phyloP scores from a whole-genome alignment of 1,139 yeast genomes.

The Candida tunisiensis region DNA sequence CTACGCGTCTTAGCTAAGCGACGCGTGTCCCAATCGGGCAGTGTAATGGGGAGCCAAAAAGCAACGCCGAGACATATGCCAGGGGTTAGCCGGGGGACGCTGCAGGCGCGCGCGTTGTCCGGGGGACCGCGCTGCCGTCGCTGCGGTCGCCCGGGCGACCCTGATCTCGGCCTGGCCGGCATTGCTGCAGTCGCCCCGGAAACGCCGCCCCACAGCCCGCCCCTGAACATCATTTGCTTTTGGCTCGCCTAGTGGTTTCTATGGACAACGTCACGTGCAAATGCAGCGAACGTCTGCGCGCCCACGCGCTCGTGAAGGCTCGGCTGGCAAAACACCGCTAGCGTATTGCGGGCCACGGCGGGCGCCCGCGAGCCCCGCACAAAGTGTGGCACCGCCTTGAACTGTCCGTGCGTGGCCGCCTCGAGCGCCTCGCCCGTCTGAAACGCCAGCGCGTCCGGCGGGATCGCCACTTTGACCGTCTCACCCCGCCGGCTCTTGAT shows the following conservation, averaged over 20 bases:
- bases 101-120: too few relatives aligned
- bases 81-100: too few relatives aligned
- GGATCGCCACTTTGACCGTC: constrained; percentile 36
- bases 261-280: constrained; percentile 17
- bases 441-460: constrained; percentile 39
- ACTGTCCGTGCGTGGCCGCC: constrained; percentile 30
- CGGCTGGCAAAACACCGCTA: constrained; percentile 54
- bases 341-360: constrained; percentile 32
- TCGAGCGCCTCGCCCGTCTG: constrained; percentile 51
- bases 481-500: constrained; percentile 32
- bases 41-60: too few relatives aligned
- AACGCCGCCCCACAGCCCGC: too few relatives aligned
- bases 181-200: too few relatives aligned
- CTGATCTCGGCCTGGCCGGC: too few relatives aligned
- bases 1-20: too few relatives aligned
- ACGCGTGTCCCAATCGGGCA: too few relatives aligned
- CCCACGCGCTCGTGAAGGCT: constrained; percentile 31
- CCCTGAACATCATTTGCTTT: too few relatives aligned
- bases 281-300: constrained; percentile 33
- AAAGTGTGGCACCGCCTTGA: constrained; percentile 46
- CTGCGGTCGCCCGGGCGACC: too few relatives aligned
- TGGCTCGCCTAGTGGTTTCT: neutral
- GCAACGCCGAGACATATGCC: too few relatives aligned
- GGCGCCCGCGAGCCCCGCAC: constrained; percentile 26
- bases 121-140: too few relatives aligned